phyloP scores from a whole-genome alignment of 2,329 filamentous ascomycete species.

The Penicillium sp. region DNA sequence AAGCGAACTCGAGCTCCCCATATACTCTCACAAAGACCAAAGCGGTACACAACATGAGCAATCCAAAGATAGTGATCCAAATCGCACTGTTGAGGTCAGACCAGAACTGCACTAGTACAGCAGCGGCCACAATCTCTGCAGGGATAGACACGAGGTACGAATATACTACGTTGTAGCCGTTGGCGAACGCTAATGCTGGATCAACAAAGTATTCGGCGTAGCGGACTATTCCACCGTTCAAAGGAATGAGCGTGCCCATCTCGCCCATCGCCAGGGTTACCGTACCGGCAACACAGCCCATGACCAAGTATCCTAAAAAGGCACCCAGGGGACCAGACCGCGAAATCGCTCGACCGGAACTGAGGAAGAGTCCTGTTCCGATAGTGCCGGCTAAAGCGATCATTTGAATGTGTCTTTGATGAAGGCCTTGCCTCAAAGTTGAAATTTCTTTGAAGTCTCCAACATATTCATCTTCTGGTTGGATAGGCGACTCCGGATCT shows the following conservation, averaged over 20 bases:
- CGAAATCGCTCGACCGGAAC: conserved; percentile 9
- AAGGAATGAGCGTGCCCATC: conserved; percentile 6
- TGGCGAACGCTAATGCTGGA: conserved; percentile 7
- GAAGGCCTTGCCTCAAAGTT: not conserved
- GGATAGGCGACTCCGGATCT: not conserved
- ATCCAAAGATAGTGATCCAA: conserved; percentile 3
- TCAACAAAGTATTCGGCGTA: conserved; percentile 9
- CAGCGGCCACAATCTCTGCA: conserved; percentile 1
- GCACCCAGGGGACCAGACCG: conserved; percentile 8
- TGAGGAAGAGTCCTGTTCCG: conserved; percentile 12
- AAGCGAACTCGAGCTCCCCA: conserved; percentile 2
- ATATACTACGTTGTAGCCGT: conserved; percentile 7
- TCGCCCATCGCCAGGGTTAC: conserved; percentile 6
- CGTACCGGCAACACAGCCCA: conserved; percentile 7
- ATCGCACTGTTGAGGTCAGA: not conserved
- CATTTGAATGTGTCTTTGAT: not conserved
- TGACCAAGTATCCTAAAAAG: conserved; percentile 9
- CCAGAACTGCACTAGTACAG: conserved; percentile 2
- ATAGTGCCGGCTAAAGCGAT: not conserved
- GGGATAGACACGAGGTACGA: conserved; percentile 5
- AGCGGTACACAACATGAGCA: not conserved
- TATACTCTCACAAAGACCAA: not conserved
- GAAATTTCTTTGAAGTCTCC: not conserved
- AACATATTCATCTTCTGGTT: not conserved
- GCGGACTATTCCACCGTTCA: conserved; percentile 7